These are phyloP conservation scores for Leptographium radiaticola DNA, from an alignment of 2,329 filamentous ascomycete genomes.

Conservation along the genomic window DNA sequence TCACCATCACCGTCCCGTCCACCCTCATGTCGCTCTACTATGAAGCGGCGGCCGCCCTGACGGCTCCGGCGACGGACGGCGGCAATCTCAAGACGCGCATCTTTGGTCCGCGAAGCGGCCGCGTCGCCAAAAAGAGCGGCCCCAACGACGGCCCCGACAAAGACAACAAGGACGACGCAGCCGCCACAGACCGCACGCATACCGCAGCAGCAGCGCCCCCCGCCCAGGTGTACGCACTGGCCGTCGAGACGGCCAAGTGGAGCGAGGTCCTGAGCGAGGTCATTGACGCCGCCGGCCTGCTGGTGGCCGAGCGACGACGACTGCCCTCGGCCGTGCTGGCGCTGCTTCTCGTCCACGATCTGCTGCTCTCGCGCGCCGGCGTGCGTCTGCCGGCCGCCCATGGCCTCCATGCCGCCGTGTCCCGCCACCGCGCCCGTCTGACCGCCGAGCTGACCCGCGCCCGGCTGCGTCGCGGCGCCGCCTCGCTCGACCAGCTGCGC, in stretches of 20 bases:
- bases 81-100: slow-evolving; percentile 80
- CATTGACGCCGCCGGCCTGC: slow-evolving; percentile 65
- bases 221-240: slow-evolving; percentile 75
- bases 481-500: slow-evolving; percentile 54
- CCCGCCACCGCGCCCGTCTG: slow-evolving; percentile 70
- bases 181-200: slow-evolving; percentile 22
- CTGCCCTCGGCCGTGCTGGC: slow-evolving; percentile 72
- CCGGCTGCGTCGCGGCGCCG: slow-evolving; percentile 57
- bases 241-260: slow-evolving; percentile 84
- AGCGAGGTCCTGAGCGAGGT: slow-evolving; percentile 74
- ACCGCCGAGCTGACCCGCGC: slow-evolving; percentile 71
- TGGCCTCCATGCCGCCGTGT: slow-evolving; percentile 60
- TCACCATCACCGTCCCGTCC: too few species aligned
- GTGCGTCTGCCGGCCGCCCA: slow-evolving; percentile 72
- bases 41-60: slow-evolving; percentile 69
- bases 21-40: slow-evolving; percentile 80
- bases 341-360: slow-evolving; percentile 74
- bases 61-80: slow-evolving; percentile 47
- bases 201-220: slow-evolving; percentile 50
- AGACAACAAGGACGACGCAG: too few species aligned
- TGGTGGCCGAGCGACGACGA: slow-evolving; percentile 48
- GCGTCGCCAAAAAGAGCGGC: neutral
- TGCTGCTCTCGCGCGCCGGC: slow-evolving; percentile 67
- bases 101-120: slow-evolving; percentile 48
- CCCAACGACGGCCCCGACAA: too few species aligned